Evolutionary conservation across 192 early-diverging fungal genomes (phyloP).

Genomic region (Linnemannia elongata): DNA sequence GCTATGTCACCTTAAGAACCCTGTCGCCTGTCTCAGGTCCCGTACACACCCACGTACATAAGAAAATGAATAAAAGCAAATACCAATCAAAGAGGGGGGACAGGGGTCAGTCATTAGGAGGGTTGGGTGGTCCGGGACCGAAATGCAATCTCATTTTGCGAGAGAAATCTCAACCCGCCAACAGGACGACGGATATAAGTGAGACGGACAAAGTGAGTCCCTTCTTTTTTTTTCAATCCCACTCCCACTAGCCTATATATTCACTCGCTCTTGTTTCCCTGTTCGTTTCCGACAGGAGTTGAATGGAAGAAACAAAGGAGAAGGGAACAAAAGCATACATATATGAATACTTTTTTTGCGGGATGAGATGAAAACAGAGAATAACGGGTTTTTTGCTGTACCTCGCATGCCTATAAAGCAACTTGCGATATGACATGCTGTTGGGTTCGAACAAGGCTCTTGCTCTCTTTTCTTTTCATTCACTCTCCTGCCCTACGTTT

Average conservation of each 20-base stretch:
- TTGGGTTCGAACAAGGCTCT: not conserved
- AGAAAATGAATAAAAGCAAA: not conserved
- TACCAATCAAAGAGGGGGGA: not conserved
- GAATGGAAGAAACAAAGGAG: not conserved
- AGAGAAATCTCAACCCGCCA: not conserved
- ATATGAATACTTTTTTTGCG: not conserved
- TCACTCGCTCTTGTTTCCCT: not conserved
- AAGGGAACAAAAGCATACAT: not conserved
- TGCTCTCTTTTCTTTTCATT: not conserved
- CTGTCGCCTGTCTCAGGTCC: not conserved
- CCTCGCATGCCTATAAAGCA: not conserved
- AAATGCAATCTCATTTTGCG: not conserved
- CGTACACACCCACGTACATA: not conserved
- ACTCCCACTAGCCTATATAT: not conserved
- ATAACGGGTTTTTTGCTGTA: not conserved
- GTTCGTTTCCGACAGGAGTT: not conserved
- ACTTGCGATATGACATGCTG: not conserved
- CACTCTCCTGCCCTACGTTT: not conserved
- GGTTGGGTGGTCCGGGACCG: not conserved
- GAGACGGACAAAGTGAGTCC: not conserved
- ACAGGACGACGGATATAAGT: not conserved
- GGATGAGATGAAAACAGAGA: not conserved
- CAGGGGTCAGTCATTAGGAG: not conserved
- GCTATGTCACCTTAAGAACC: too few relatives aligned
- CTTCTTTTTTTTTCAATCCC: not conserved